Evolutionary conservation across 352 stramenopile genomes (phyloP).

Genomic region (Globisporangium okanoganense): DNA sequence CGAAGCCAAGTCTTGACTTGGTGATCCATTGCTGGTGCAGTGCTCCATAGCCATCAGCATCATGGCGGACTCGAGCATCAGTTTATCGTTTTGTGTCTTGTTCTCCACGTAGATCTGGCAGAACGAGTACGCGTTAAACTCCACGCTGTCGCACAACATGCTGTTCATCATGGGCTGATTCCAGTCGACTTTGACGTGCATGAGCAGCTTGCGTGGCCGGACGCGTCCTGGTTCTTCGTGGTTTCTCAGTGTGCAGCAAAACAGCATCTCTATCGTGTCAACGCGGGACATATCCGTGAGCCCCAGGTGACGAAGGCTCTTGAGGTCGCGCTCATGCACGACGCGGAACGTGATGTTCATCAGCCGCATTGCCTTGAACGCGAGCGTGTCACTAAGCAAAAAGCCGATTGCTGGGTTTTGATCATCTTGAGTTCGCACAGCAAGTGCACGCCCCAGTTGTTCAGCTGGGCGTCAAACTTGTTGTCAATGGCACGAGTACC

Average conservation of each 20-base stretch:
- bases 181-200: conserved; percentile 29
- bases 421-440: conserved; percentile 53
- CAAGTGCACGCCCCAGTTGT: conserved; percentile 83
- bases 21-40: neutral
- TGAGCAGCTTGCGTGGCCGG: conserved; percentile 66
- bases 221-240: conserved; percentile 26
- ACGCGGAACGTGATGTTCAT: conserved; percentile 80
- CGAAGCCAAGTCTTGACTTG: too few relatives aligned
- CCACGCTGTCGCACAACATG: conserved; percentile 66
- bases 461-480: conserved; percentile 70
- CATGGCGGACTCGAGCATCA: conserved; percentile 25
- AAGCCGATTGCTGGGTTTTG: conserved; percentile 53
- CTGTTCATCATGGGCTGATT: conserved; percentile 59
- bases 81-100: conserved; percentile 27
- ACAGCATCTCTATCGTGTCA: conserved; percentile 52
- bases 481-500: conserved; percentile 81
- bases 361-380: conserved; percentile 58
- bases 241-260: conserved; percentile 62
- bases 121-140: conserved; percentile 83
- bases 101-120: conserved; percentile 73
- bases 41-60: conserved; percentile 5
- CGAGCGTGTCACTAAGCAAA: conserved; percentile 45
- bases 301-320: conserved; percentile 43
- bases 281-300: conserved; percentile 49
- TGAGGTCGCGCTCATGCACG: conserved; percentile 53